These are phyloP conservation scores for Quercus robur DNA, from an alignment of 306 rosid genomes.

Conservation along the genomic window DNA sequence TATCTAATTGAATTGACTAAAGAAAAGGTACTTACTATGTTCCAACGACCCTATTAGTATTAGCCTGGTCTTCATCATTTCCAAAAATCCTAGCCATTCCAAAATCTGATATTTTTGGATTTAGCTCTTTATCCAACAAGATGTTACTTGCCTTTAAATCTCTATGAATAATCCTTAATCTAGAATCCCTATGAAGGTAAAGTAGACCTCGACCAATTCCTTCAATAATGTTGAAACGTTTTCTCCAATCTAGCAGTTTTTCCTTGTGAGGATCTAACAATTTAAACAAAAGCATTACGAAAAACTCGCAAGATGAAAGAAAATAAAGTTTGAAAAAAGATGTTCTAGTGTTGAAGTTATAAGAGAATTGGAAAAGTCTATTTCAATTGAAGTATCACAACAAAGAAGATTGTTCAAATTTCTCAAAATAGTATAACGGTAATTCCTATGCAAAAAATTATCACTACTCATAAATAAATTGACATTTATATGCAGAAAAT, in stretches of 20 bases:
- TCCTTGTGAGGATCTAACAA: slow-evolving; percentile 20
- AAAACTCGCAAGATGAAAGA: background rate
- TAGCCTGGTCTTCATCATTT: background rate
- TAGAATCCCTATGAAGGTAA: slow-evolving; percentile 23
- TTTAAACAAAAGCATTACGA: background rate
- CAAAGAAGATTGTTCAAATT: too few species aligned
- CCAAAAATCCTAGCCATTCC: slow-evolving; percentile 21
- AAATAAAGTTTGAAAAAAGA: too few species aligned
- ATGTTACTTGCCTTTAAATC: slow-evolving; percentile 16
- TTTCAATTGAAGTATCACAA: background rate
- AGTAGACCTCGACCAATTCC: slow-evolving; percentile 18
- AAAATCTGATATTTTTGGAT: slow-evolving; percentile 27
- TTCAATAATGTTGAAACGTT: slow-evolving; percentile 15
- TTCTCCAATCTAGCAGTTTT: slow-evolving; percentile 20
- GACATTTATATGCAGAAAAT: too few species aligned
- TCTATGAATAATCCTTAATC: slow-evolving; percentile 17
- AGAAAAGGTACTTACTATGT: slow-evolving; percentile 13
- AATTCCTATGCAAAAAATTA: too few species aligned
- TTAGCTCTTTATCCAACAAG: slow-evolving; percentile 12
- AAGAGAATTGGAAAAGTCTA: background rate
- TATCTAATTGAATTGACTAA: background rate
- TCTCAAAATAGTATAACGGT: background rate
- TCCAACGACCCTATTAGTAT: slow-evolving; percentile 27
- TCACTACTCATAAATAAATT: too few species aligned
- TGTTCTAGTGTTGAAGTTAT: too few species aligned